Conservation (phyloP, 1,284 basidiomycete genomes). For the Leucoagaricus sp. region DNA sequence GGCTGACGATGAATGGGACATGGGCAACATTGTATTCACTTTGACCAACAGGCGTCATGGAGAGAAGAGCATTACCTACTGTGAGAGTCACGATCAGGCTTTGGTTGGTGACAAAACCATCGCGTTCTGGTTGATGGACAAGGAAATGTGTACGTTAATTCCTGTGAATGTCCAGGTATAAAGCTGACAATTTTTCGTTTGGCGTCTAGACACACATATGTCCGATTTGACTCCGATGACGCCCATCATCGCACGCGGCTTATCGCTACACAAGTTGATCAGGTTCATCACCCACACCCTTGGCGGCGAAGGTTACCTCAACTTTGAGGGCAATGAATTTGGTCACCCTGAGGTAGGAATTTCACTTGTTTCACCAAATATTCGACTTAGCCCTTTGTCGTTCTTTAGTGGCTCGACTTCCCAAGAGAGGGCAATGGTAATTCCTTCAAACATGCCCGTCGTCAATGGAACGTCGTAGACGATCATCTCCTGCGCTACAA, state of each 20-base stretch:
- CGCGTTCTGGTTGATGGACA: slow-evolving; percentile 99
- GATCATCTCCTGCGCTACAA: slow-evolving; percentile 85
- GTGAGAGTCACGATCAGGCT: slow-evolving; percentile 97
- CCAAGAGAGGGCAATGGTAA: slow-evolving; percentile 93
- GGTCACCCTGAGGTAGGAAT: slow-evolving; percentile 87
- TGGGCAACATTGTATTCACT: slow-evolving; percentile 87
- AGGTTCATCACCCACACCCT: slow-evolving; percentile 90
- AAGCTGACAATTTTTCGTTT: slow-evolving; percentile 19
- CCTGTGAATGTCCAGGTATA: slow-evolving; percentile 5
- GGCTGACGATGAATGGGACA: slow-evolving; percentile 86
- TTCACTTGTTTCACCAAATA: no score
- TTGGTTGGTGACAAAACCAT: slow-evolving; percentile 98
- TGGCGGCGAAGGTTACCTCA: slow-evolving; percentile 96
- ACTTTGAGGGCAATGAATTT: slow-evolving; percentile 98
- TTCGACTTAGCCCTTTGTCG: background rate
- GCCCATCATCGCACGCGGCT: slow-evolving; percentile 84
- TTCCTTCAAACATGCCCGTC: slow-evolving; percentile 93
- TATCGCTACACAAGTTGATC: slow-evolving; percentile 97
- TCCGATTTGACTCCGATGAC: slow-evolving; percentile 88
- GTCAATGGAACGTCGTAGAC: slow-evolving; percentile 96
- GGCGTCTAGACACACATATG: slow-evolving; percentile 84
- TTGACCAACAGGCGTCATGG: slow-evolving; percentile 87
- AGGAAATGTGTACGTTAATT: slow-evolving; percentile 88
- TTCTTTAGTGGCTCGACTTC: slow-evolving; percentile 92
- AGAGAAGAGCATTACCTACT: slow-evolving; percentile 94